A percentile compares a stretch with the other conserved stretches of the same genome.
Conservation (phyloP, 495 filamentous ascomycete genomes). For the Podospora pseudoanserina region DNA sequence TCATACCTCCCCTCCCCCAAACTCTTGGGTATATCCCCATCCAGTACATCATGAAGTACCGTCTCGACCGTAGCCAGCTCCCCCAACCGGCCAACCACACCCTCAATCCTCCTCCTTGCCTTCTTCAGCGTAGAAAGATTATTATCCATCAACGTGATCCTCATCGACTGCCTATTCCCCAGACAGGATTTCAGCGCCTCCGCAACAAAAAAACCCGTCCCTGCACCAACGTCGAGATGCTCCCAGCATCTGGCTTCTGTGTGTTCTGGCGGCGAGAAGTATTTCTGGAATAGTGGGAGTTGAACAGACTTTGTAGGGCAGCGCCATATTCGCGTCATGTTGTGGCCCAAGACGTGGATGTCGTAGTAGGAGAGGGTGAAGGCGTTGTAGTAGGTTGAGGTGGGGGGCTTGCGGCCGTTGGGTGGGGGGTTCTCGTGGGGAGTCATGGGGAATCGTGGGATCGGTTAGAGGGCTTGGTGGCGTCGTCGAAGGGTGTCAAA, state of each 20-base stretch:
- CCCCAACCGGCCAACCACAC: neutral
- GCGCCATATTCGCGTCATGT: slow-evolving; percentile 24
- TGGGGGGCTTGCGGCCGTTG: neutral
- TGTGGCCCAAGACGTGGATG: neutral
- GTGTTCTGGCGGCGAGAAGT: slow-evolving; percentile 14
- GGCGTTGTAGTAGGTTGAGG: neutral
- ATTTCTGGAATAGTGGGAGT: slow-evolving; percentile 37
- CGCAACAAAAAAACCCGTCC: slow-evolving; percentile 35
- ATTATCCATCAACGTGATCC: slow-evolving; percentile 33
- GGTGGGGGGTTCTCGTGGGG: neutral
- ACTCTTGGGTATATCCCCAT: slow-evolving; percentile 9
- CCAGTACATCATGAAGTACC: slow-evolving; percentile 24
- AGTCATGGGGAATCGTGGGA: too few relatives aligned
- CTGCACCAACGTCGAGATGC: slow-evolving; percentile 43
- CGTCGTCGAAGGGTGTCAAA: too few relatives aligned
- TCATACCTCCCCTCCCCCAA: slow-evolving; percentile 24
- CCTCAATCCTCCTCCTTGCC: neutral
- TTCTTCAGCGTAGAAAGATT: slow-evolving; percentile 11
- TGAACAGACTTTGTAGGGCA: slow-evolving; percentile 32
- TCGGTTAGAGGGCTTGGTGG: too few relatives aligned
- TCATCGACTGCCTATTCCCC: neutral
- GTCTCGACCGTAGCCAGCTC: slow-evolving; percentile 2
- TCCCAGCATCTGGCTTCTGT: slow-evolving; percentile 4
- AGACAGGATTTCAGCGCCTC: neutral
- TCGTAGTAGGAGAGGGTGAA: neutral